Conservation (phyloP, 371 early-diverging fungal species). For the Capillidium heterosporum region DNA sequence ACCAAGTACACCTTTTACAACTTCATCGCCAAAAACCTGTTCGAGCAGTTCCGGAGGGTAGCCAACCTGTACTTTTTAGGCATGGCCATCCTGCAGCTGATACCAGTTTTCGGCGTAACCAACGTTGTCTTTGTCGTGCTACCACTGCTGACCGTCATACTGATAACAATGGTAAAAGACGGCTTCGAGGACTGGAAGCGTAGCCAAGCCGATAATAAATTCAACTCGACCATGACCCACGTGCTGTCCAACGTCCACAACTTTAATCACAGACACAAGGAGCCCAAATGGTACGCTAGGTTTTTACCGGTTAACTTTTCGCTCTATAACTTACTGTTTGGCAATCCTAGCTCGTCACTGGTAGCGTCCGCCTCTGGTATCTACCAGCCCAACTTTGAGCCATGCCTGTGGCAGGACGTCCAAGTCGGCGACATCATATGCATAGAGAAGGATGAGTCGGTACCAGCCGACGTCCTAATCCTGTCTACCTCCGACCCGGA, state of each 20-base stretch:
- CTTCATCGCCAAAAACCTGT: slow-evolving; percentile 92
- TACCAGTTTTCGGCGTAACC: slow-evolving; percentile 59
- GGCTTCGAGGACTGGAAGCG: slow-evolving; percentile 91
- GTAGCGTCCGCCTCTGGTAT: background rate
- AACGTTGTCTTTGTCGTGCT: slow-evolving; percentile 55
- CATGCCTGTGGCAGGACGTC: slow-evolving; percentile 43
- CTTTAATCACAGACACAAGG: slow-evolving; percentile 21
- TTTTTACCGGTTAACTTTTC: background rate
- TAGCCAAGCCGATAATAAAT: slow-evolving; percentile 69
- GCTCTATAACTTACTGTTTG: background rate
- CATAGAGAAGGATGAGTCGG: slow-evolving; percentile 64
- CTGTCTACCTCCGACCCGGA: slow-evolving; percentile 77
- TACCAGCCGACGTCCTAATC: slow-evolving; percentile 84
- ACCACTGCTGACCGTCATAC: slow-evolving; percentile 76
- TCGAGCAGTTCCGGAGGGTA: slow-evolving; percentile 86
- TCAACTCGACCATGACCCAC: slow-evolving; percentile 58
- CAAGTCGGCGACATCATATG: slow-evolving; percentile 82
- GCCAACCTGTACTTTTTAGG: slow-evolving; percentile 95
- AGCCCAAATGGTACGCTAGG: background rate
- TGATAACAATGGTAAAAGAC: slow-evolving; percentile 85
- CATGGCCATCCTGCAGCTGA: slow-evolving; percentile 77
- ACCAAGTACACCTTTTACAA: slow-evolving; percentile 81
- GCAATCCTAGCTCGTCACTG: background rate
- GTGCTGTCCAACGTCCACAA: slow-evolving; percentile 57
- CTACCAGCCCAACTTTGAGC: slow-evolving; percentile 13